These are phyloP conservation scores for Claviceps africana DNA, from an alignment of 2,329 filamentous ascomycete species.

Conservation along the genomic window DNA sequence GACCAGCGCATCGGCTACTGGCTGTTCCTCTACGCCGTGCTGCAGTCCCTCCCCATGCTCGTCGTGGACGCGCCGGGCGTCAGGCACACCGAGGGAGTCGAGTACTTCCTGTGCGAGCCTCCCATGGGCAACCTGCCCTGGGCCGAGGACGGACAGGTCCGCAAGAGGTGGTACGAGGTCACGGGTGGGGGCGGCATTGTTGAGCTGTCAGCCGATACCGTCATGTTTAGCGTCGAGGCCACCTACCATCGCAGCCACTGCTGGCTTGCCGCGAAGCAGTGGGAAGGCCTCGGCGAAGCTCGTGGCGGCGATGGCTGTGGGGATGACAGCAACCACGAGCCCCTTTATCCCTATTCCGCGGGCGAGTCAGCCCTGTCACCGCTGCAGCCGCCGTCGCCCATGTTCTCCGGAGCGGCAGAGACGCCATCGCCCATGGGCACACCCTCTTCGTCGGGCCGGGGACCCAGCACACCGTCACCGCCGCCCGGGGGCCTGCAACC, in stretches of 20 bases:
- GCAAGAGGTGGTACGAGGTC: constrained; percentile 61
- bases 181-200: constrained; percentile 47
- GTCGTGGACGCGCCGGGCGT: constrained; percentile 62
- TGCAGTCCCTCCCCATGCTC: constrained; percentile 65
- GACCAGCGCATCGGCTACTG: constrained; percentile 65
- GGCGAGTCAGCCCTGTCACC: constrained; percentile 25
- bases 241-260: constrained; percentile 45
- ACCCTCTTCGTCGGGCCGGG: constrained; percentile 7
- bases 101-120: constrained; percentile 70
- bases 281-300: constrained; percentile 26
- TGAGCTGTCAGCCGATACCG: constrained; percentile 44
- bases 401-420: constrained; percentile 19
- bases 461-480: constrained; percentile 15
- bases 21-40: constrained; percentile 66
- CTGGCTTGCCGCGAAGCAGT: constrained; percentile 38
- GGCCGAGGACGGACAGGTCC: constrained; percentile 50
- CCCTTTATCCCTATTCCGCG: constrained; percentile 9
- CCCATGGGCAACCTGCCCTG: constrained; percentile 61
- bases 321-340: neutral
- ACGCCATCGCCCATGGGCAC: constrained; percentile 11
- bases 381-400: constrained; percentile 22
- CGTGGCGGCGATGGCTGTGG: constrained; percentile 4
- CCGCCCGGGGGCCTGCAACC: constrained; percentile 12
- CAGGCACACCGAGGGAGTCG: constrained; percentile 54
- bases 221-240: constrained; percentile 47